phyloP scores from a whole-genome alignment of 2,329 filamentous ascomycete species.

The Sarocladiaceae sp. region DNA sequence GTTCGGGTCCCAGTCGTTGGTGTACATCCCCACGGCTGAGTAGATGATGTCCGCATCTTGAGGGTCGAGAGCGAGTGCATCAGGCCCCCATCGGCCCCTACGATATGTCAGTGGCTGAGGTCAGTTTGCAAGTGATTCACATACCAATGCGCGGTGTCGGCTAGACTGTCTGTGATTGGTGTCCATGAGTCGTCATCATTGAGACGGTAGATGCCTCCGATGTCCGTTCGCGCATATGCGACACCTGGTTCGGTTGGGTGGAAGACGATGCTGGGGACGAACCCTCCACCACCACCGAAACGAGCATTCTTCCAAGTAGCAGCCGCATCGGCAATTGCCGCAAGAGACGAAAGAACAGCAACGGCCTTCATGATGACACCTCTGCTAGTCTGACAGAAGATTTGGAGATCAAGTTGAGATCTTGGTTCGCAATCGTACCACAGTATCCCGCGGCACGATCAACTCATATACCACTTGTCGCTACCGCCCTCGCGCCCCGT shows the following conservation, averaged over 20 bases:
- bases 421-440: too few species aligned
- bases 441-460: too few species aligned
- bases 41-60: constrained; percentile 48
- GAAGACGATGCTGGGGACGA: constrained; percentile 53
- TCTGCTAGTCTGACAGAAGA: too few species aligned
- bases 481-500: too few species aligned
- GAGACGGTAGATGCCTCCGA: constrained; percentile 50
- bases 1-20: constrained; percentile 56
- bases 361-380: too few species aligned
- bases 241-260: constrained; percentile 46
- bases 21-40: constrained; percentile 53
- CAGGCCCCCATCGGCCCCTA: constrained; percentile 53
- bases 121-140: not conserved
- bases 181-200: constrained; percentile 40
- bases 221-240: constrained; percentile 52
- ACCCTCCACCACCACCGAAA: constrained; percentile 54
- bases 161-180: constrained; percentile 41
- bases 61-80: constrained; percentile 53
- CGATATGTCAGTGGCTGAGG: not conserved
- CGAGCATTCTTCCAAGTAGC: constrained; percentile 42
- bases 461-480: not conserved
- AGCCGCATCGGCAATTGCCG: not conserved
- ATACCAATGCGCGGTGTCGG: constrained; percentile 41
- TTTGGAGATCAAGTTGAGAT: too few species aligned
- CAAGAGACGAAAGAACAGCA: too few species aligned